A percentile compares a stretch with the other conserved stretches of the same genome.
These are phyloP conservation scores for Oryza coarctata DNA, from an alignment of 176 grass and related monocot genomes.

Conservation along the genomic window DNA sequence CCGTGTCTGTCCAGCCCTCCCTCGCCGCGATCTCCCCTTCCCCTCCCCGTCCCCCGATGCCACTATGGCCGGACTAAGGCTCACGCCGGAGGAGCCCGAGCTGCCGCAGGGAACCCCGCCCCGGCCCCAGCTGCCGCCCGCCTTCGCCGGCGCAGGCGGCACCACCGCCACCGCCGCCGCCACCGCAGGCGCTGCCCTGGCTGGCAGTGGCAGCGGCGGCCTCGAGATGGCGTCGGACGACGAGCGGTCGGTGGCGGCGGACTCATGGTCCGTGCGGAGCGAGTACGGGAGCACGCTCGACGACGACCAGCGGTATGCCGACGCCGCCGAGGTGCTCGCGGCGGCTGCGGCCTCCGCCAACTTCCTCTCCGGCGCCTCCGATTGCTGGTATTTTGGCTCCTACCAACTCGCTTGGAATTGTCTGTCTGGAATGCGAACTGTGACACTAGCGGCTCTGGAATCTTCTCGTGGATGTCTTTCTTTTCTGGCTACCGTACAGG, in stretches of 20 bases:
- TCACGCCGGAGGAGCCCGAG: constrained; percentile 59
- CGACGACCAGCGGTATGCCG: constrained; percentile 93
- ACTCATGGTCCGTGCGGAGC: constrained; percentile 97
- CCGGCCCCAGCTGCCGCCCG: constrained; percentile 37
- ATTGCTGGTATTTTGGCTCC: constrained; percentile 62
- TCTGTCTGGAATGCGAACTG: not conserved
- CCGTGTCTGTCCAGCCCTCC: not conserved
- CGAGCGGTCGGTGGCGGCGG: constrained; percentile 89
- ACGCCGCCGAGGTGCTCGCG: constrained; percentile 68
- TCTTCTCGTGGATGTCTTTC: constrained; percentile 24
- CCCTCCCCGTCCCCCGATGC: constrained; percentile 12
- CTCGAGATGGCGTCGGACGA: constrained; percentile 80
- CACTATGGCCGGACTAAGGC: constrained; percentile 56
- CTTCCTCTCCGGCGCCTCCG: constrained; percentile 76
- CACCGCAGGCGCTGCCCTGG: constrained; percentile 23
- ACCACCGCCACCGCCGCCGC: constrained; percentile 5
- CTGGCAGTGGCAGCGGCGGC: constrained; percentile 40
- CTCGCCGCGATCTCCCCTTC: constrained; percentile 26
- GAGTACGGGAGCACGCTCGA: constrained; percentile 96
- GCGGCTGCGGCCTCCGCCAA: constrained; percentile 46
- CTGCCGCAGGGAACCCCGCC: constrained; percentile 44
- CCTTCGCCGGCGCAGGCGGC: constrained; percentile 15
- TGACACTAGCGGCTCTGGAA: not conserved
- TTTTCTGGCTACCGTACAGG: not conserved
- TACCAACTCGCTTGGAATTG: not conserved